Conservation (phyloP, 2,329 filamentous ascomycete genomes). For the Leptodontidium sp. region DNA sequence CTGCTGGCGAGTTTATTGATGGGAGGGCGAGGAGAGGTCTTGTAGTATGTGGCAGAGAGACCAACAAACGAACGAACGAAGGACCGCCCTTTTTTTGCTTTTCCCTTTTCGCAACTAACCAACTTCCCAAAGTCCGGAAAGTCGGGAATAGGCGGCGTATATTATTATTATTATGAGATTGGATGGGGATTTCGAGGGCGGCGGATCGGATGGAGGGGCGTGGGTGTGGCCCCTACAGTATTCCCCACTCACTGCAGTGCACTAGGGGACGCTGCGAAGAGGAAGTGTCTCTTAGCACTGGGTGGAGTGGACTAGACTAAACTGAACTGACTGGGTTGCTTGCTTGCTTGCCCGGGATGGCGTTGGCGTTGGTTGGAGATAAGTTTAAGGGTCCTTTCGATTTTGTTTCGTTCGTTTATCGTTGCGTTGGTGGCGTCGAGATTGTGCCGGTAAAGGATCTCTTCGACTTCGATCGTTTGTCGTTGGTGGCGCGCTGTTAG, state of each 20-base stretch:
- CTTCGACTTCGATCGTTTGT: no score
- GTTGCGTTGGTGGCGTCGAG: no score
- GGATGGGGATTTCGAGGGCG: background rate
- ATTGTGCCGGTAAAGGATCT: no score
- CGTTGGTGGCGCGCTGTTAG: background rate
- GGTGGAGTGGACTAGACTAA: background rate
- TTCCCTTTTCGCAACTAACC: no score
- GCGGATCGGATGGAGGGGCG: background rate
- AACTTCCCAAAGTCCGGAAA: background rate
- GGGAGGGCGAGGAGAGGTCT: no score
- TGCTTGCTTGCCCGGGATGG: background rate
- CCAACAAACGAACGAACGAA: no score
- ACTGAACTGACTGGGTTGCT: no score
- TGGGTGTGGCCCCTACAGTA: background rate
- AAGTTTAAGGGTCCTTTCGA: background rate
- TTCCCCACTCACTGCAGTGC: slow-evolving; percentile 1
- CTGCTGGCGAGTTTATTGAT: no score
- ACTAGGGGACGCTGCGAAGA: slow-evolving; percentile 3
- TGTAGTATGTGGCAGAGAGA: no score
- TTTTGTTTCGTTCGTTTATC: no score
- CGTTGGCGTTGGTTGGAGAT: background rate
- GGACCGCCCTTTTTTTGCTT: no score
- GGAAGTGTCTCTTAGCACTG: background rate
- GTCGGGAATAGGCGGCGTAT: slow-evolving; percentile 14
- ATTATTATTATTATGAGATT: background rate